A percentile compares a stretch with the other conserved stretches of the same genome.
These are phyloP conservation scores for Alternaria ethzedia DNA, from an alignment of 2,329 filamentous ascomycete species.

Conservation along the genomic window DNA sequence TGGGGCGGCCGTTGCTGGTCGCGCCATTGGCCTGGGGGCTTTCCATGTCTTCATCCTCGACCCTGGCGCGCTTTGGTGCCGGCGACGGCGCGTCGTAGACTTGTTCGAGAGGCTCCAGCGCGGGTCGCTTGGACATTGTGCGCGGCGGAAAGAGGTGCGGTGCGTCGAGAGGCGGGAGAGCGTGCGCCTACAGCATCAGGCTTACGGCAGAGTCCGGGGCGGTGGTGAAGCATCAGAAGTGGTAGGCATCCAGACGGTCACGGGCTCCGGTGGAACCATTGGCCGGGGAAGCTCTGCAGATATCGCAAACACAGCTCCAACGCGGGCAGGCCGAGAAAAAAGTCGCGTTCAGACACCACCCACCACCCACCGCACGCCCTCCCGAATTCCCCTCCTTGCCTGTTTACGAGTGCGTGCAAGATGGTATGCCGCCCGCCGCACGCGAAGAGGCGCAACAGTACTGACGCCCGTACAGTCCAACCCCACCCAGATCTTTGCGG, in stretches of 20 bases:
- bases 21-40: slow-evolving; percentile 31
- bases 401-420: slow-evolving; percentile 28
- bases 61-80: slow-evolving; percentile 55
- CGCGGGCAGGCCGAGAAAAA: slow-evolving; percentile 42
- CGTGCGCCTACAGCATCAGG: neutral
- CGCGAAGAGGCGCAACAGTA: neutral
- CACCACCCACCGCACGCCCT: slow-evolving; percentile 32
- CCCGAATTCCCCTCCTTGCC: slow-evolving; percentile 40
- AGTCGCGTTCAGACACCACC: slow-evolving; percentile 44
- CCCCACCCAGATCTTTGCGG: slow-evolving; percentile 96
- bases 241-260: slow-evolving; percentile 28
- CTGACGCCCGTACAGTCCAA: slow-evolving; percentile 57
- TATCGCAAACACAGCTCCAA: slow-evolving; percentile 35
- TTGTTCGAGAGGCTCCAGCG: slow-evolving; percentile 54
- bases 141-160: neutral
- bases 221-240: slow-evolving; percentile 12
- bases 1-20: slow-evolving; percentile 37
- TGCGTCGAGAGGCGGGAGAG: neutral
- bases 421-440: slow-evolving; percentile 34
- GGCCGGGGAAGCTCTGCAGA: slow-evolving; percentile 26
- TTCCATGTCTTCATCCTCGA: slow-evolving; percentile 52
- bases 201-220: neutral
- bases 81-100: slow-evolving; percentile 51
- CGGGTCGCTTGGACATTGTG: slow-evolving; percentile 56
- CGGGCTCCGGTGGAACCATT: slow-evolving; percentile 24